Percentiles rank a stretch among this genome's conserved stretches.
phyloP scores from a whole-genome alignment of 2,329 filamentous ascomycete genomes.

The Scedosporium boydii region DNA sequence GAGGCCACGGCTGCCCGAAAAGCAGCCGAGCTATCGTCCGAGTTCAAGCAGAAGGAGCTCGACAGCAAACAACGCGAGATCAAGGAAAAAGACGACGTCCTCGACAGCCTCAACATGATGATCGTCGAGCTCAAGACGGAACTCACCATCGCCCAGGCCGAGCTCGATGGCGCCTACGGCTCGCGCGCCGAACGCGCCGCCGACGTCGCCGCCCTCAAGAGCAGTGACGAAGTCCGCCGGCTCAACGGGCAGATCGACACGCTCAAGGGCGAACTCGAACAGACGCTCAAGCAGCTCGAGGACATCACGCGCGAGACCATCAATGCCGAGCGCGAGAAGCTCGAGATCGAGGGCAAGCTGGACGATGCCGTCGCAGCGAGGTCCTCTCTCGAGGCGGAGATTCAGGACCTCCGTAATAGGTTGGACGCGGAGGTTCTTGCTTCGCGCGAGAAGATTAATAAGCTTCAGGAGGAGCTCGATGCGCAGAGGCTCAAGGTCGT shows the following conservation, averaged over 20 bases:
- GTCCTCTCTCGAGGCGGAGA: conserved; percentile 27
- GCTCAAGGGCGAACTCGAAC: conserved; percentile 40
- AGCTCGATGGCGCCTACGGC: conserved; percentile 53
- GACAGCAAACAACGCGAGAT: conserved; percentile 25
- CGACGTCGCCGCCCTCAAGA: conserved; percentile 45
- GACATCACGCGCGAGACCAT: conserved; percentile 44
- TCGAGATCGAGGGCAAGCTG: conserved; percentile 31
- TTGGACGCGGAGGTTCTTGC: conserved; percentile 32
- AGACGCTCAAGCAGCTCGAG: conserved; percentile 42
- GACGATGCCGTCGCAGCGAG: conserved; percentile 28
- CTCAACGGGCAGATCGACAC: conserved; percentile 38
- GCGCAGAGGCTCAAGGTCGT: conserved; percentile 35
- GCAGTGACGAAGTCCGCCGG: conserved; percentile 32
- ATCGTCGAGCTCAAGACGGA: conserved; percentile 53
- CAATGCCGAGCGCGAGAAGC: conserved; percentile 38
- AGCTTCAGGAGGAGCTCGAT: conserved; percentile 43
- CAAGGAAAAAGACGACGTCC: conserved; percentile 39
- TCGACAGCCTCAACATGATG: conserved; percentile 40
- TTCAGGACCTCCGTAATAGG: conserved; percentile 23
- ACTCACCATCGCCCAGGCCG: conserved; percentile 49
- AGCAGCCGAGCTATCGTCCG: conserved; percentile 25
- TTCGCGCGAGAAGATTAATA: conserved; percentile 24
- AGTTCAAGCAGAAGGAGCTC: conserved; percentile 32
- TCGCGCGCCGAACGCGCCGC: conserved; percentile 48
- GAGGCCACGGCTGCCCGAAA: conserved; percentile 23